Evolutionary conservation across 345 rosid genomes (phyloP), one percentile per base, ranked within the genome.

Genomic region (Hypericum androsaemum): DNA sequence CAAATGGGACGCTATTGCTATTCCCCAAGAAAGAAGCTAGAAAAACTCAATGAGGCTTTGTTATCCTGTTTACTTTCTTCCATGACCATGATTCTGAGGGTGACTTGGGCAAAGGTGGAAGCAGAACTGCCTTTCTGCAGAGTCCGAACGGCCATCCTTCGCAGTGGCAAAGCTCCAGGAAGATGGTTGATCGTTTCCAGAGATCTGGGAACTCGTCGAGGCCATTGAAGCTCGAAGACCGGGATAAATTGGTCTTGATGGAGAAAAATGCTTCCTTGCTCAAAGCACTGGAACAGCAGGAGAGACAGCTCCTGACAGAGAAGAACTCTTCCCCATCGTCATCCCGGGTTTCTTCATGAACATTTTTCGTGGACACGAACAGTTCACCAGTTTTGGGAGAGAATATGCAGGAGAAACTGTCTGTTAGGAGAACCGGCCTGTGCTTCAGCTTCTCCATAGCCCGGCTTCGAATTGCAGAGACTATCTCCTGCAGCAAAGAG

Each of bases 91-190:
- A 80, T 57, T 88, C 89, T 2, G 95, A 70, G 6, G 98, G 98
- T 11, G 90, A 83, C 60, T 85, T 85, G 6, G 97, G 97, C 57
- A 92, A 70, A 3, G 97, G 95, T 10, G 97, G 98, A 65, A 88
- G 97, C 48, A 83, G 57, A 48, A 72, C 61, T 2, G 76, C 80
- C 69, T 77, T 92, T 78, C 89, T 71, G 78, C 90, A 83, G 0
- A 85, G 74, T 15, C 98, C 96, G 37, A 92, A 85, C 0, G 94
- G 98, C 98, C 95, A 85, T 36, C 98, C 97, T 59, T 85, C 77
- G 14, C 89, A 83, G 41, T 78, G 81, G 44, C 89, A 82, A 6
- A 90, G 55, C 63, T 87, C 84, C 65, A 71, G 66, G 46, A 90
- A 66, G 70, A 82, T 78, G 0, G 87, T 76, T 1, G 9, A 17